Conservation (phyloP, 1,284 basidiomycete species). For the Sporisorium scitamineum region DNA sequence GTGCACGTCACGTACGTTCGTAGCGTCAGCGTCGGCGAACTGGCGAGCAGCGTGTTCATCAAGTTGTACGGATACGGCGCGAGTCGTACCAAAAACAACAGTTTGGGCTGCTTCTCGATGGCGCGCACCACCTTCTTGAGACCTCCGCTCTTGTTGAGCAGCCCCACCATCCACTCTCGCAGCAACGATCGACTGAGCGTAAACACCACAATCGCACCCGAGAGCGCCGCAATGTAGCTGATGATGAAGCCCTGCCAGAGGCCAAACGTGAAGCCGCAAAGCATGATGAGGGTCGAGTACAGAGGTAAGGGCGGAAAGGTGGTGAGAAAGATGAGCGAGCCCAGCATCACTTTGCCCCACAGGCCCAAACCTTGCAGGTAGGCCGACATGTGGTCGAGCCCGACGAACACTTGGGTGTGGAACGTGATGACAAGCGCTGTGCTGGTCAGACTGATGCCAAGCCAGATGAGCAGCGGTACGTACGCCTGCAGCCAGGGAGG, state of each 20-base stretch:
- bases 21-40: conserved; percentile 83
- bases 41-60: conserved; percentile 87
- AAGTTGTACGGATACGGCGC: conserved; percentile 78
- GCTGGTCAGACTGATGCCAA: conserved; percentile 64
- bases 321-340: conserved; percentile 66
- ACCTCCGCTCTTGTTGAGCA: conserved; percentile 74
- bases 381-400: conserved; percentile 58
- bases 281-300: conserved; percentile 86
- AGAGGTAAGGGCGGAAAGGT: conserved; percentile 79
- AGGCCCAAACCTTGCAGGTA: conserved; percentile 58
- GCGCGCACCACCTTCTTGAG: conserved; percentile 76
- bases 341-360: conserved; percentile 57
- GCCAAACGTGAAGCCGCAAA: conserved; percentile 88
- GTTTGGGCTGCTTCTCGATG: conserved; percentile 84
- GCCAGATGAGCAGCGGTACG: conserved; percentile 69
- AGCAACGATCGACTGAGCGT: conserved; percentile 79
- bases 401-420: conserved; percentile 67
- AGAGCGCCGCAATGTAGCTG: conserved; percentile 84
- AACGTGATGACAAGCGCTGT: conserved; percentile 67
- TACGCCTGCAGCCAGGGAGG: conserved; percentile 68
- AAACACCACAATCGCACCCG: conserved; percentile 83
- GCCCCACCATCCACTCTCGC: conserved; percentile 77
- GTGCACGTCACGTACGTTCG: conserved; percentile 83
- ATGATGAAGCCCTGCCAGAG: conserved; percentile 81
- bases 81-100: conserved; percentile 86